Evolutionary conservation across 768 basidiomycete genomes (phyloP).

Genomic region (Phlegmacium glaucopus): DNA sequence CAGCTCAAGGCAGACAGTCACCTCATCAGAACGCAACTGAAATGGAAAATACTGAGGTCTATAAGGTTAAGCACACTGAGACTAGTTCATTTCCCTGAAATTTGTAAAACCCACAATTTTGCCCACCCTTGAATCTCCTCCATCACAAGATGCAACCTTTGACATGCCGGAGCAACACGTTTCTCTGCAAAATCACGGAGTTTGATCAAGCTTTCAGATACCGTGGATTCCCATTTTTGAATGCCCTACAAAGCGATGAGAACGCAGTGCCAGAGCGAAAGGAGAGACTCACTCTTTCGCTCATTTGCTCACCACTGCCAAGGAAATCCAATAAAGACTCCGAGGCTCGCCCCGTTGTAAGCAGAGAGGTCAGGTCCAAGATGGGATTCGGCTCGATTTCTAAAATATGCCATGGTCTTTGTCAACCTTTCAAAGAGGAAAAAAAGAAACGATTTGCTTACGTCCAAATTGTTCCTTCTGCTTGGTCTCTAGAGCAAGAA

Average conservation of each 20-base stretch:
- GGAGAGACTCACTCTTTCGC: slow-evolving; percentile 60
- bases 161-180: slow-evolving; percentile 68
- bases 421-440: not conserved
- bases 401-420: slow-evolving; percentile 23
- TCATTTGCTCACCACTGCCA: slow-evolving; percentile 75
- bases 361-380: slow-evolving; percentile 65
- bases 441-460: slow-evolving; percentile 30
- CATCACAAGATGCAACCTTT: slow-evolving; percentile 71
- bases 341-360: slow-evolving; percentile 70
- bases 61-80: slow-evolving; percentile 7
- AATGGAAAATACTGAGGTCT: slow-evolving; percentile 61
- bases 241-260: slow-evolving; percentile 50
- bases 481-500: slow-evolving; percentile 58
- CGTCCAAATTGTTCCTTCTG: slow-evolving; percentile 66
- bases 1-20: slow-evolving; percentile 51
- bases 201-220: slow-evolving; percentile 66
- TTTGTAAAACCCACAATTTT: slow-evolving; percentile 44
- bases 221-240: slow-evolving; percentile 78
- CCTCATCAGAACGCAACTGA: slow-evolving; percentile 46
- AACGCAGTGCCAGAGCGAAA: slow-evolving; percentile 2
- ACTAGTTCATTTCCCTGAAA: not conserved
- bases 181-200: slow-evolving; percentile 73
- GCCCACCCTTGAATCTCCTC: slow-evolving; percentile 83
- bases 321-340: slow-evolving; percentile 73
- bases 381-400: slow-evolving; percentile 62